These are phyloP conservation scores for Pythium folliculosum DNA, from an alignment of 352 stramenopile genomes.

Conservation along the genomic window DNA sequence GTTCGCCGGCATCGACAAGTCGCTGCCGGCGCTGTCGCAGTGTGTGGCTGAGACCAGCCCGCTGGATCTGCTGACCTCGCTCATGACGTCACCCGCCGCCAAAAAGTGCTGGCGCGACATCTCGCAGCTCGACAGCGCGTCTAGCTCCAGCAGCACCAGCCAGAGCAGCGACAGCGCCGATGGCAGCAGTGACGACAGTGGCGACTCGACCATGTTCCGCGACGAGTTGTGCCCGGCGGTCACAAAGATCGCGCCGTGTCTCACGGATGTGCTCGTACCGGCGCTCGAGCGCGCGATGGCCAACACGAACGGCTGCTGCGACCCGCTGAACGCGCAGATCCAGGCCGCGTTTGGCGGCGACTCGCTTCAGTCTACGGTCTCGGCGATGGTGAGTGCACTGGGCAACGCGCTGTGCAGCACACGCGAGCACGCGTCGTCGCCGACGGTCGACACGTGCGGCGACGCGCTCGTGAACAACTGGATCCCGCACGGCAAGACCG, in stretches of 20 bases:
- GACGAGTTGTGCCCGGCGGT: conserved; percentile 8
- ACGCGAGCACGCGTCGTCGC: background rate
- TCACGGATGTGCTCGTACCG: conserved; percentile 20
- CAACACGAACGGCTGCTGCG: conserved; percentile 16
- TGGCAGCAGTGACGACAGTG: background rate
- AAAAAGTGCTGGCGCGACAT: background rate
- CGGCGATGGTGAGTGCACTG: conserved; percentile 2
- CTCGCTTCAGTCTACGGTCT: background rate
- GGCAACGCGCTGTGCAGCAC: conserved; percentile 17
- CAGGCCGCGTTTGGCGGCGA: conserved; percentile 1
- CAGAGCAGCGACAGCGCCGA: background rate
- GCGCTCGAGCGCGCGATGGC: conserved; percentile 7
- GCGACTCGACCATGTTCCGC: background rate
- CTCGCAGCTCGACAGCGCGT: background rate
- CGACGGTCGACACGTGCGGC: background rate
- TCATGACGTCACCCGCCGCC: background rate
- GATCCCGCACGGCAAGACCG: background rate
- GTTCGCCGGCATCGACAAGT: conserved; percentile 11
- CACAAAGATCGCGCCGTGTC: conserved; percentile 7
- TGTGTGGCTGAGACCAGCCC: conserved; percentile 13
- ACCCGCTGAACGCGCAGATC: conserved; percentile 8
- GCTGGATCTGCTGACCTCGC: background rate
- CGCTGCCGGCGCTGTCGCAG: conserved; percentile 14
- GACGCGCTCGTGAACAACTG: conserved; percentile 16
- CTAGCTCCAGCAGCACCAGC: background rate